These are phyloP conservation scores for Mortierella sp. DNA, from an alignment of 371 early-diverging fungal genomes.

Conservation along the genomic window DNA sequence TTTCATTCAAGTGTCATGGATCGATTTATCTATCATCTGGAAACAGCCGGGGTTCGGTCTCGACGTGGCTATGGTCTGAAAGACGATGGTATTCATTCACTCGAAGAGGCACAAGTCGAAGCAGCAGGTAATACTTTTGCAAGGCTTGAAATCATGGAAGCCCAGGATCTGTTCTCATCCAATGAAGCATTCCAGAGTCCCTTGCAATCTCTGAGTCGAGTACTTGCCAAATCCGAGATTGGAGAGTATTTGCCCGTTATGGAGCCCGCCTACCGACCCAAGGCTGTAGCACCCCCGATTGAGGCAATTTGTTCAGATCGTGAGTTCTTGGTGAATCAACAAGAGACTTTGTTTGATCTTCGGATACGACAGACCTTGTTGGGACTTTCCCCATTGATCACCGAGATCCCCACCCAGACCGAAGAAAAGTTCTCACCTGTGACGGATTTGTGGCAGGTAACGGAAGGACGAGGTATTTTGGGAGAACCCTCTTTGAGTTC, in stretches of 20 bases:
- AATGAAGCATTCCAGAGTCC: constrained; percentile 17
- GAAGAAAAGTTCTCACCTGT: constrained; percentile 18
- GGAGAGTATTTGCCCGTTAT: constrained; percentile 40
- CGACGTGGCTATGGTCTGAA: constrained; percentile 53
- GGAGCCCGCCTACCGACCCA: constrained; percentile 51
- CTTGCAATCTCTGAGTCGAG: constrained; percentile 27
- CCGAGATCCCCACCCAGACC: constrained; percentile 22
- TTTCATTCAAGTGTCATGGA: constrained; percentile 61
- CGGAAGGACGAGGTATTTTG: constrained; percentile 43
- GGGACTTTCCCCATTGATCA: constrained; percentile 55
- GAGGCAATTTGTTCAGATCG: constrained; percentile 73
- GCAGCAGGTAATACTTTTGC: constrained; percentile 55
- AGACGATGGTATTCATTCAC: neutral
- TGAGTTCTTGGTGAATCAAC: constrained; percentile 68
- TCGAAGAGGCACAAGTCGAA: neutral
- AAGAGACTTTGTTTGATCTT: constrained; percentile 61
- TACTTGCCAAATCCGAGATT: constrained; percentile 27
- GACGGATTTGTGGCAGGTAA: constrained; percentile 42
- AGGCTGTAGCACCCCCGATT: constrained; percentile 74
- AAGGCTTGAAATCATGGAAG: constrained; percentile 58
- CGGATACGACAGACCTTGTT: constrained; percentile 60
- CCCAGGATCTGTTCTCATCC: constrained; percentile 42
- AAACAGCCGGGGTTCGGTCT: constrained; percentile 51
- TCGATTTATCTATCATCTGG: constrained; percentile 63
- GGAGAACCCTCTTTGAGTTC: constrained; percentile 39